Conservation (phyloP, 768 basidiomycete genomes). For the Collybia sp. region DNA sequence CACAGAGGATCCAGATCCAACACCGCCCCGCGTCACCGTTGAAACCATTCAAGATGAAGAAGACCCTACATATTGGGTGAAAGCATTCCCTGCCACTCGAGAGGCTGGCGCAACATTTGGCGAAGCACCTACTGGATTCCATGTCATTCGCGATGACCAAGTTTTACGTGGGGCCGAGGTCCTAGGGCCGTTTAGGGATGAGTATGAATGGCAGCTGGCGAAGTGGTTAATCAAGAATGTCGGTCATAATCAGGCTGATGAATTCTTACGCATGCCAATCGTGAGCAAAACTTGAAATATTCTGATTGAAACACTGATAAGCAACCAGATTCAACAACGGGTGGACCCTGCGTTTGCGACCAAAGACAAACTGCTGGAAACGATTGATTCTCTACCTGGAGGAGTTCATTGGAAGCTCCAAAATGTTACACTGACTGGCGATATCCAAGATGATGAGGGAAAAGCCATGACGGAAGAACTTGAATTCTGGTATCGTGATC, state of each 20-base stretch:
- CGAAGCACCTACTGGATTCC: too few species aligned
- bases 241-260: constrained; percentile 20
- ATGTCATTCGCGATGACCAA: too few species aligned
- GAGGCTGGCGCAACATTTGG: too few species aligned
- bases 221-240: too few species aligned
- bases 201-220: too few species aligned
- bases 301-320: not conserved
- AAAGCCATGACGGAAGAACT: constrained; percentile 8
- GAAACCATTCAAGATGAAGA: too few species aligned
- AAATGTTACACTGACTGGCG: constrained; percentile 4
- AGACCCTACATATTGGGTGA: too few species aligned
- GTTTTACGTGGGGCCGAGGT: too few species aligned
- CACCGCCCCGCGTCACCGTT: too few species aligned
- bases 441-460: constrained; percentile 2
- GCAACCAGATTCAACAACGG: constrained; percentile 2
- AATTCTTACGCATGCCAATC: constrained; percentile 21
- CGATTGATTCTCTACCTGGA: constrained; percentile 10
- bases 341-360: constrained; percentile 2
- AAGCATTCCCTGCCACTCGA: too few species aligned
- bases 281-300: constrained; percentile 7
- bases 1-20: too few species aligned
- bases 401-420: constrained; percentile 8
- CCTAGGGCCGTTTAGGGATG: constrained; percentile 18
- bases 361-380: constrained; percentile 7
- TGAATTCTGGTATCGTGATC: constrained; percentile 18